Base-by-base conservation (phyloP, 305 asterid species). In the Galium porrigens region DNA sequence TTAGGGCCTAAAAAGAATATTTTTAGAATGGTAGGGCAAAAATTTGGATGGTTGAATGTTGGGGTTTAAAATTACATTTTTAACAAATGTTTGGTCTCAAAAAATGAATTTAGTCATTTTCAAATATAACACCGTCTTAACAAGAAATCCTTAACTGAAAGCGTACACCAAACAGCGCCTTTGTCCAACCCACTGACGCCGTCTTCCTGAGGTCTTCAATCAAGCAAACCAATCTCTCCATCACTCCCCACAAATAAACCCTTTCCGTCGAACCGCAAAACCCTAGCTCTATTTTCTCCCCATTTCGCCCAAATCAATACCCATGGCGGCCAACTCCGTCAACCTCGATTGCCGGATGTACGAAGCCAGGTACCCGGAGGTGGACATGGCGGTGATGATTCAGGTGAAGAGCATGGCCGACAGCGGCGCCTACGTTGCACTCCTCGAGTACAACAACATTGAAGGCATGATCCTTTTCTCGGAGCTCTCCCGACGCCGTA, bases 361-460 rank as follows among this genome's bases (percentile, higher is more conserved):
- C 83, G 99, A 92, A 77, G 90, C 95, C 3, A 82, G 27, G 81
- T 92, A 89, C 68, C 99, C 99, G 58, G 99, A 92, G 73, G 99
- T 92, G 22, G 99, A 92, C 77, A 75, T 65, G 10, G 95, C 97
- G 9, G 99, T 92, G 37, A 89, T 92, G 99, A 89, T 92, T 29
- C 97, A 92, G 65, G 97, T 92, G 15, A 89, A 92, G 80, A 85
- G 95, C 75, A 92, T 92, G 97, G 97, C 95, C 3, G 97, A 92
- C 54, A 92, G 96, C 62, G 95, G 97, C 49, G 99, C 97, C 5
- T 92, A 92, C 79, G 97, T 92, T 14, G 72, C 99, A 2, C 82
- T 92, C 62, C 82, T 92, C 14, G 99, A 92, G 76, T 92, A 92
- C 85, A 87, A 92, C 76, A 89, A 89, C 68, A 89, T 92, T 62